A percentile compares a stretch with the other conserved stretches of the same genome.
phyloP scores from a whole-genome alignment of 345 rosid genomes.

The thale cress (Arabidopsis thaliana) region TAIR10.1 NC_003076.8:12590501-12591000 shows the following conservation, averaged over 20 bases:
- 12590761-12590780: slow-evolving; percentile 98
- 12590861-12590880: slow-evolving; percentile 77
- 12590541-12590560: slow-evolving; percentile 6
- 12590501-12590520: background rate
- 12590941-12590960: slow-evolving; percentile 58
- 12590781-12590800: slow-evolving; percentile 93
- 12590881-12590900: background rate
- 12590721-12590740: slow-evolving; percentile 21
- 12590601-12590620: slow-evolving; percentile 91
- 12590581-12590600: slow-evolving; percentile 93
- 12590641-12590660: slow-evolving; percentile 96
- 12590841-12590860: slow-evolving; percentile 83
- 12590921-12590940: slow-evolving; percentile 32
- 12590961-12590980: slow-evolving; percentile 66
- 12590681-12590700: background rate
- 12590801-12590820: slow-evolving; percentile 81
- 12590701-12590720: background rate
- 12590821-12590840: slow-evolving; percentile 83
- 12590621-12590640: slow-evolving; percentile 88
- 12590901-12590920: slow-evolving; percentile 15
- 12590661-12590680: slow-evolving; percentile 71
- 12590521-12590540: slow-evolving; percentile 2
- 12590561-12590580: slow-evolving; percentile 27
- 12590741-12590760: slow-evolving; percentile 83
- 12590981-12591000: slow-evolving; percentile 79